Evolutionary conservation across 352 stramenopile genomes (phyloP).

Genomic region (Phytopythium delawarense): DNA sequence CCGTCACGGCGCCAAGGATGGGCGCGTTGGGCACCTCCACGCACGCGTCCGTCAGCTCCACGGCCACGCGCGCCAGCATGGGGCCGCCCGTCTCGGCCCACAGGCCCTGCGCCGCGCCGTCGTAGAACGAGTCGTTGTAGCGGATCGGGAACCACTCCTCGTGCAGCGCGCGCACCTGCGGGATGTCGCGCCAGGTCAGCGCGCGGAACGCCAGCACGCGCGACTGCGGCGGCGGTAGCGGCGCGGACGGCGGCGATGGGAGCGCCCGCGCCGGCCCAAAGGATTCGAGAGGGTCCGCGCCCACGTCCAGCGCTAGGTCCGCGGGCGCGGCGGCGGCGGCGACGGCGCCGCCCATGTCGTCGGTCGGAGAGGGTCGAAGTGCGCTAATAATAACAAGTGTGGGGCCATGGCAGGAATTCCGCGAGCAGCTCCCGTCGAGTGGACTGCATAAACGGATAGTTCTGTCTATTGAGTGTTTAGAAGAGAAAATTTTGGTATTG

Average conservation of each 20-base stretch:
- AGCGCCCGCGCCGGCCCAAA: not conserved
- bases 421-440: not conserved
- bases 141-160: conserved; percentile 97
- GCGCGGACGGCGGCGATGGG: not conserved
- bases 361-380: not conserved
- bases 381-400: too few species aligned
- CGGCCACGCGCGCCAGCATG: conserved; percentile 88
- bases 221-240: conserved; percentile 9
- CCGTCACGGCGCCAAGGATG: conserved; percentile 90
- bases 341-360: conserved; percentile 5
- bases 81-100: conserved; percentile 87
- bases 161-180: conserved; percentile 90
- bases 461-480: too few species aligned
- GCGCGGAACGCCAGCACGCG: conserved; percentile 66
- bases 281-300: not conserved
- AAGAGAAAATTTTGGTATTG: too few species aligned
- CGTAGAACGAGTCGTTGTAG: conserved; percentile 96
- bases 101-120: conserved; percentile 77
- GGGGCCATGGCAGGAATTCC: not conserved
- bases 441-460: too few species aligned
- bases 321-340: not conserved
- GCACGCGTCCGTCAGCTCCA: conserved; percentile 31
- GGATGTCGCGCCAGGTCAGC: conserved; percentile 80
- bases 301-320: conserved; percentile 13
- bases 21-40: conserved; percentile 10